Base-by-base conservation (phyloP, 768 basidiomycete genomes). In the Auricularia sp. region DNA sequence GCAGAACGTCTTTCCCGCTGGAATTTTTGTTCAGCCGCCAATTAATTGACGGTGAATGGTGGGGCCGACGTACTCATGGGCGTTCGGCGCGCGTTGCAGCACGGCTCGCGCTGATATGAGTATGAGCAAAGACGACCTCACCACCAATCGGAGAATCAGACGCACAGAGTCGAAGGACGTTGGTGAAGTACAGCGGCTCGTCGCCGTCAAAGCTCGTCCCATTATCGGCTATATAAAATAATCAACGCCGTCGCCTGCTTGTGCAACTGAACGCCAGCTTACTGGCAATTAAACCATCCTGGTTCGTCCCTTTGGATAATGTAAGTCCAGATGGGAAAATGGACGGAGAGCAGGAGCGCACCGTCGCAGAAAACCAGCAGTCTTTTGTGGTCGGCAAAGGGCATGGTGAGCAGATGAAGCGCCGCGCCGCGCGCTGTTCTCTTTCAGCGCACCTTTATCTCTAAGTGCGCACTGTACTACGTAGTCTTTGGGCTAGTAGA, bases 301-400 rank as follows among this genome's bases (percentile, higher is more conserved):
- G 56, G 56, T 59, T 59, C 7, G 56, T 59, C 11, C 56, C 56
- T 59, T 12, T 6, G 1, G 1, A 35, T 1, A 51, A 3, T 16
- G 0, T 44, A 44, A 18, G 3, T 2, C 43, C 14, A 18, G 1
- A 51, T 1, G 23, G 23, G 0, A 12, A 1, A 21, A 18, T 8
- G 2, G 2, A 1, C 1, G 8, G 47, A 6, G 21, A 51, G 3
- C 1, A 11, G 2, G 11, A 2, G 33, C 56, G 2, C 29, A 59
- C 56, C 56, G 34, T 59, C 56, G 56, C 56, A 59, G 23, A 59
- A 59, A 34, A 59, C 29, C 23, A 59, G 56, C 23, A 59, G 56
- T n/a, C 56, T 21, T 18, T 59, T 59, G 56, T 33, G 34, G 34
- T 59, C 56, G 3, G 56, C 56, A 2, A 59, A 1, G 6, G 56